phyloP scores from a whole-genome alignment of 805 yeast genomes.

The Sugiyamaella boreocaroliniensis region DNA sequence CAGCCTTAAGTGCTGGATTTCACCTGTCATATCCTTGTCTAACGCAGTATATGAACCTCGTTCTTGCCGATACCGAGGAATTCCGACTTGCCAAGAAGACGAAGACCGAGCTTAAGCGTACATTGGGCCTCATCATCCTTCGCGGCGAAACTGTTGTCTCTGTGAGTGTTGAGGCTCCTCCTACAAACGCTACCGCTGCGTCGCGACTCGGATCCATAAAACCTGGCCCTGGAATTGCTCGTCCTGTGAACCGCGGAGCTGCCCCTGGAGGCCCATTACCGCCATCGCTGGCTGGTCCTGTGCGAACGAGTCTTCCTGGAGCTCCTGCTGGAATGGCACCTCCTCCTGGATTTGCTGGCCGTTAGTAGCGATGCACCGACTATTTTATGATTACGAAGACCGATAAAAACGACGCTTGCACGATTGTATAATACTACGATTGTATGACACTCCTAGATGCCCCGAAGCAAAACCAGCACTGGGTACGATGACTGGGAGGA shows the following conservation, averaged over 20 bases:
- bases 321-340: slow-evolving; percentile 32
- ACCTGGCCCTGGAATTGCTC: slow-evolving; percentile 31
- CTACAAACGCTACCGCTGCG: slow-evolving; percentile 36
- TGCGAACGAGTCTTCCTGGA: slow-evolving; percentile 18
- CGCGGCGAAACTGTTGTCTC: slow-evolving; percentile 86
- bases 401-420: too few relatives aligned
- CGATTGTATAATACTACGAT: too few relatives aligned
- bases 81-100: slow-evolving; percentile 66
- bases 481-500: too few relatives aligned
- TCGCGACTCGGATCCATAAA: slow-evolving; percentile 26
- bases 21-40: too few relatives aligned
- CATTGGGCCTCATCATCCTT: slow-evolving; percentile 72
- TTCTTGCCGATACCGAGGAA: slow-evolving; percentile 79
- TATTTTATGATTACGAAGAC: neutral
- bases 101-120: slow-evolving; percentile 56
- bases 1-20: neutral
- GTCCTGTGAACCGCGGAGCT: slow-evolving; percentile 29
- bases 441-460: too few relatives aligned
- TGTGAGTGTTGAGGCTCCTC: slow-evolving; percentile 61
- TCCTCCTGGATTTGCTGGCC: slow-evolving; percentile 34
- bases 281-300: slow-evolving; percentile 26
- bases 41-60: slow-evolving; percentile 63
- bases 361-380: neutral
- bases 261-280: slow-evolving; percentile 23
- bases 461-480: too few relatives aligned